Evolutionary conservation across 2,329 filamentous ascomycete genomes (phyloP), one percentile per base, ranked within the genome.

Genomic region (Aureobasidium pullulans): DNA sequence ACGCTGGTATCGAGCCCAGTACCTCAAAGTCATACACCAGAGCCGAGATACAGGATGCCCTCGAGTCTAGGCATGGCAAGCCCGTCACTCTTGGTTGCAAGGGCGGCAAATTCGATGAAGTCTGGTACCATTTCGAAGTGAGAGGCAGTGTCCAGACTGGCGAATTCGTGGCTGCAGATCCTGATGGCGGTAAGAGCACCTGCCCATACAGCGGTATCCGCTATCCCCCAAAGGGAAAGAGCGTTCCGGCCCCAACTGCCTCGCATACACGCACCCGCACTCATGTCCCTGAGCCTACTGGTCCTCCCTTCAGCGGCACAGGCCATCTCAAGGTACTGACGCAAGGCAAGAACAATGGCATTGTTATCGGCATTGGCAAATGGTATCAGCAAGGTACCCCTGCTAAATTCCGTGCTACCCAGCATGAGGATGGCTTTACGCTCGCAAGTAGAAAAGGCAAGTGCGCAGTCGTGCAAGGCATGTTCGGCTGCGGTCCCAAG

Each of bases 341-440:
- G 4, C 70, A 73, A 16, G 78, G 80, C 3, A 68, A 67, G n/a
- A 68, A 74, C 49, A 77, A 76, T 7, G 86, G 87, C n/a, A 89
- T 85, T 65, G 77, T 89, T 60, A 89, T 89, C 67, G 80, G 80
- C 59, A 76, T 73, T 9, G 87, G 87, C 0, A 82, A 80, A 0
- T 90, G 86, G 87, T 89, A 86, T 67, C 78, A 79, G 0, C 79
- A 77, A 1, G 85, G 86, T 2, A 86, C 85, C 0, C 89, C 86
- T 67, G 87, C 86, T 0, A 86, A 81, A 0, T 87, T 83, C 69
- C 83, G 79, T 0, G 83, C 84, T 4, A 72, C 79, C 4, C 61
- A 76, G 1, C 60, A 34, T 7, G 72, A 72, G 46, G 68, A 68
- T 11, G 79, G 78, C 43, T 84, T 84, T 72, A 84, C 81, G 0